Conservation (phyloP, 176 grass and related monocot genomes). For the Typha latifolia region DNA sequence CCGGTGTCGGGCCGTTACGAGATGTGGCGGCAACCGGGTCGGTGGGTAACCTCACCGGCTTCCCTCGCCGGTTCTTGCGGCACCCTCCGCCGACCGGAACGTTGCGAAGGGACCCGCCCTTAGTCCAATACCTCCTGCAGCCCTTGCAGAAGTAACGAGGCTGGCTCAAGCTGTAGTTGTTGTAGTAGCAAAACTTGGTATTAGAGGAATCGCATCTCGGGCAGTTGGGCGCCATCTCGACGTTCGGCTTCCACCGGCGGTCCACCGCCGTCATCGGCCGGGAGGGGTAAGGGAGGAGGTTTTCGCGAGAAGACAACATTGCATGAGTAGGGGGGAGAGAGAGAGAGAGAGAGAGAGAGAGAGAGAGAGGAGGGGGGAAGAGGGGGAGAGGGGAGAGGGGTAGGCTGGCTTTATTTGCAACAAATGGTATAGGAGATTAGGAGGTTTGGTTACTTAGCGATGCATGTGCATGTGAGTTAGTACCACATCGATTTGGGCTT, state of each 20-base stretch:
- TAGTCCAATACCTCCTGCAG: conserved; percentile 90
- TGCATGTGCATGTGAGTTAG: conserved; percentile 70
- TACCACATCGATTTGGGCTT: conserved; percentile 32
- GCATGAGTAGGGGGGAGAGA: conserved; percentile 12
- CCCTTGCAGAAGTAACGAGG: conserved; percentile 96
- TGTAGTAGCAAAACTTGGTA: conserved; percentile 99
- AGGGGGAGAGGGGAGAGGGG: conserved; percentile 11
- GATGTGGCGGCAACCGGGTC: background rate
- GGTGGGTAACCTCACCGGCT: conserved; percentile 16
- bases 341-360: background rate
- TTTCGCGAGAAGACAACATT: conserved; percentile 54
- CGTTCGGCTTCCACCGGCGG: conserved; percentile 48
- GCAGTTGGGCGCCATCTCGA: conserved; percentile 60
- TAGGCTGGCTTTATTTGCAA: conserved; percentile 25
- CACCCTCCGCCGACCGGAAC: conserved; percentile 74
- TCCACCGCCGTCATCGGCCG: conserved; percentile 36
- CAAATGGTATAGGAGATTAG: conserved; percentile 1
- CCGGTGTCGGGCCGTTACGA: background rate
- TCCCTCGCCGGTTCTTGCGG: conserved; percentile 66
- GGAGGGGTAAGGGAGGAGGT: conserved; percentile 48
- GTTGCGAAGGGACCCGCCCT: conserved; percentile 85
- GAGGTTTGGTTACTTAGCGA: too few species aligned
- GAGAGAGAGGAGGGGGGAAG: background rate
- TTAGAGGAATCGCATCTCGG: conserved; percentile 78
- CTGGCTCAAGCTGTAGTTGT: conserved; percentile 96